A percentile compares a stretch with the other conserved stretches of the same genome.
Evolutionary conservation across 352 stramenopile species (phyloP).

Genomic region (Phytopythium boreale): DNA sequence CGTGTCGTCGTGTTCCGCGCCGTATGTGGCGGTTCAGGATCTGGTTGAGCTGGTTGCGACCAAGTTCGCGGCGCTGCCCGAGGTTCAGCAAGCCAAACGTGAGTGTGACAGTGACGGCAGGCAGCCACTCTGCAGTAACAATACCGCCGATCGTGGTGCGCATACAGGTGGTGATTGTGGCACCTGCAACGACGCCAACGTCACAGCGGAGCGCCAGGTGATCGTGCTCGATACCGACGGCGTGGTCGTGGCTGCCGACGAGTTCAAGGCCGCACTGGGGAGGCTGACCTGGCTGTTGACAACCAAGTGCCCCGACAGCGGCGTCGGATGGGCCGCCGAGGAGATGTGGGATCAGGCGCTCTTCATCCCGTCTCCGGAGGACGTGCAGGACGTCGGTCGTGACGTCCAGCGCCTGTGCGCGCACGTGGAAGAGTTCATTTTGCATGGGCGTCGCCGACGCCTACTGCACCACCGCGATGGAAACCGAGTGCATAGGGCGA

Average conservation of each 20-base stretch:
- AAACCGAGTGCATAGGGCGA: not conserved
- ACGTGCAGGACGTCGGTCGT: constrained; percentile 42
- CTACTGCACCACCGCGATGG: not conserved
- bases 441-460: constrained; percentile 7
- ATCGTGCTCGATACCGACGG: constrained; percentile 27
- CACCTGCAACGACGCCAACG: not conserved
- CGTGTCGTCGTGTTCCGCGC: not conserved
- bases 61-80: constrained; percentile 20
- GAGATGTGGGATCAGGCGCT: constrained; percentile 59
- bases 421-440: constrained; percentile 30
- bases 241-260: constrained; percentile 21
- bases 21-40: constrained; percentile 15
- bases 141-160: not conserved
- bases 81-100: constrained; percentile 9
- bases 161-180: not conserved
- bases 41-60: constrained; percentile 20
- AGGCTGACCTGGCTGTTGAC: constrained; percentile 30
- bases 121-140: not conserved
- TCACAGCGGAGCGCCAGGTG: constrained; percentile 2
- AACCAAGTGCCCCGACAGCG: constrained; percentile 41
- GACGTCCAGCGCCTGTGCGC: constrained; percentile 31
- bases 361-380: constrained; percentile 50
- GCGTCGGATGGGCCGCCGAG: constrained; percentile 40
- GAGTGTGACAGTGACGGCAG: not conserved
- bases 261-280: constrained; percentile 27